Percentiles rank a stretch among this genome's conserved stretches.
Evolutionary conservation across 306 rosid species (phyloP).

Genomic region (Argentina anserina): DNA sequence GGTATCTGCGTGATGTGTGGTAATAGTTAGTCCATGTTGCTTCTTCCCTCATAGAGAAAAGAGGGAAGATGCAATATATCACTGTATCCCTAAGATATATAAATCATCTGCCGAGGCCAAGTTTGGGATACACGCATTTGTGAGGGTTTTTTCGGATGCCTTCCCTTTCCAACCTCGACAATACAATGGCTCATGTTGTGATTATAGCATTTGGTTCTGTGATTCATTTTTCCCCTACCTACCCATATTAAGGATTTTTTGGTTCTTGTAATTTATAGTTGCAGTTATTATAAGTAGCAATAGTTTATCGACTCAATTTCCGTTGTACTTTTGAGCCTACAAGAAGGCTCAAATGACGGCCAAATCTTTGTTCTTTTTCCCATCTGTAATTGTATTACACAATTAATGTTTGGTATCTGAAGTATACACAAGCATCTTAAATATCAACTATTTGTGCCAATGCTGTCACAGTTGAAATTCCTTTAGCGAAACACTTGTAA

Average conservation of each 20-base stretch:
- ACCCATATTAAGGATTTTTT: constrained; percentile 44
- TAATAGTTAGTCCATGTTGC: constrained; percentile 31
- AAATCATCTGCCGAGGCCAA: not conserved
- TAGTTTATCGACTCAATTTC: constrained; percentile 28
- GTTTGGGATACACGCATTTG: constrained; percentile 24
- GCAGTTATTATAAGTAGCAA: constrained; percentile 32
- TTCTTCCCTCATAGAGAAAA: not conserved
- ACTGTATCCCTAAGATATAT: constrained; percentile 9
- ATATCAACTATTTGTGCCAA: not conserved
- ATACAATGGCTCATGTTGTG: constrained; percentile 28
- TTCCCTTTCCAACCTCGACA: constrained; percentile 30
- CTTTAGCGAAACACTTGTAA: not conserved
- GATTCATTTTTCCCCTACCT: constrained; percentile 43
- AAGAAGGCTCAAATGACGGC: constrained; percentile 41
- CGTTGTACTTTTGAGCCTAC: constrained; percentile 48
- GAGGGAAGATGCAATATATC: constrained; percentile 5
- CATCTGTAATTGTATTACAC: constrained; percentile 16
- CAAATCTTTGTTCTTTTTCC: constrained; percentile 8
- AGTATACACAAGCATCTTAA: not conserved
- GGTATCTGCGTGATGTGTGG: constrained; percentile 98
- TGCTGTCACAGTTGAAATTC: not conserved
- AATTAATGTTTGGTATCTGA: constrained; percentile 13
- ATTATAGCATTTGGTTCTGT: constrained; percentile 19
- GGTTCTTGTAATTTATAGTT: constrained; percentile 39
- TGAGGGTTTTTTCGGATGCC: constrained; percentile 25